Percentiles rank a stretch among this genome's conserved stretches.
phyloP scores from a whole-genome alignment of 1,284 basidiomycete genomes.

The Ganoderma boninense region DNA sequence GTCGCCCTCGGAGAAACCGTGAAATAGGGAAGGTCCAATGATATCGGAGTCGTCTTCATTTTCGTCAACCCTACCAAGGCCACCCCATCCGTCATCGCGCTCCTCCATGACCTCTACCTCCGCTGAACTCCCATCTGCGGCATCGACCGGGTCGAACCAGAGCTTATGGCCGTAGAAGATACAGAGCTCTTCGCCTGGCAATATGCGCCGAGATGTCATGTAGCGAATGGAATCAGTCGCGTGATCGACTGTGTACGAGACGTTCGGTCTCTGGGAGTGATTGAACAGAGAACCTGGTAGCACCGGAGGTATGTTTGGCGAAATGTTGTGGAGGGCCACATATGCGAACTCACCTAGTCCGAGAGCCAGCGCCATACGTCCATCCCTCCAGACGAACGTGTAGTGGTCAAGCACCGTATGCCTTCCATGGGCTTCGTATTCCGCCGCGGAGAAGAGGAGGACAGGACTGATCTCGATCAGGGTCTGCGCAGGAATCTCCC shows the following conservation, averaged over 20 bases:
- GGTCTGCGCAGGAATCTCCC: slow-evolving; percentile 66
- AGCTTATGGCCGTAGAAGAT: slow-evolving; percentile 80
- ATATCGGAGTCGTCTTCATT: slow-evolving; percentile 6
- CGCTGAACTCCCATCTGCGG: neutral
- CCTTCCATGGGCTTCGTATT: slow-evolving; percentile 75
- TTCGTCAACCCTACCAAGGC: slow-evolving; percentile 46
- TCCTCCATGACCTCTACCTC: slow-evolving; percentile 22
- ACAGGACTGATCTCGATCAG: slow-evolving; percentile 88
- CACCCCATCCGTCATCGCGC: slow-evolving; percentile 56
- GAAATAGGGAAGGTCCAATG: neutral
- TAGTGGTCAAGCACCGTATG: slow-evolving; percentile 86
- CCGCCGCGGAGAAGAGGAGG: slow-evolving; percentile 76
- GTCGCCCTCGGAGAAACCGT: slow-evolving; percentile 41
- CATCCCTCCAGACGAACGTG: slow-evolving; percentile 84
- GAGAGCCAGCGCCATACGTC: slow-evolving; percentile 86
- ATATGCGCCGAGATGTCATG: slow-evolving; percentile 61
- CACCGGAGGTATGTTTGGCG: neutral
- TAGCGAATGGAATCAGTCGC: slow-evolving; percentile 72
- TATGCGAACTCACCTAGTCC: slow-evolving; percentile 73
- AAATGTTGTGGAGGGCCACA: neutral
- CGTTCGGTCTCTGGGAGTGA: slow-evolving; percentile 76
- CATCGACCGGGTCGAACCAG: slow-evolving; percentile 63
- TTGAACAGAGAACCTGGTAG: slow-evolving; percentile 81
- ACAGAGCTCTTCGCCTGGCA: slow-evolving; percentile 76
- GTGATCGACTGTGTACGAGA: slow-evolving; percentile 68